Evolutionary conservation across 768 basidiomycete genomes (phyloP).

Genomic region (Russula abietina): DNA sequence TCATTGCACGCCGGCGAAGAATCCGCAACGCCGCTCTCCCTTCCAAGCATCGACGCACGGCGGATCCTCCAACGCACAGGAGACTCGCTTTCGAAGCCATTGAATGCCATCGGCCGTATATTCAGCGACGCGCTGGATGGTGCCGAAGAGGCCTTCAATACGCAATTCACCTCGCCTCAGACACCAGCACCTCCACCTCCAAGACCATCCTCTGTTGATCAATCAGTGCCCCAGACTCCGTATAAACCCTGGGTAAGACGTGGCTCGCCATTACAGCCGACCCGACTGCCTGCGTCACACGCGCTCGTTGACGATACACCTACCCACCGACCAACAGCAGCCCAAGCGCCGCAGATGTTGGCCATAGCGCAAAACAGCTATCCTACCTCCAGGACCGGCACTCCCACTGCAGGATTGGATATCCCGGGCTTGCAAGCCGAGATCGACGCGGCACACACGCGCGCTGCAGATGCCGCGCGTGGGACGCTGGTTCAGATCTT

Average conservation of each 20-base stretch:
- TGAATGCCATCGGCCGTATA: constrained; percentile 84
- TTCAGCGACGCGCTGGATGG: constrained; percentile 79
- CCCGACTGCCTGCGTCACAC: constrained; percentile 25
- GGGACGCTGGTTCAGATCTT: constrained; percentile 87
- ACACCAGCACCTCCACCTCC: constrained; percentile 4
- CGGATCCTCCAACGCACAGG: constrained; percentile 85
- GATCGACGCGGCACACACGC: constrained; percentile 72
- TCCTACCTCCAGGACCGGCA: constrained; percentile 18
- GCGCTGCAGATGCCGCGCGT: constrained; percentile 62
- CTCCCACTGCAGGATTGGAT: constrained; percentile 37
- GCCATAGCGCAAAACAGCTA: constrained; percentile 6
- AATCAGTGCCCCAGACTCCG: constrained; percentile 46
- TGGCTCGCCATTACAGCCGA: constrained; percentile 37
- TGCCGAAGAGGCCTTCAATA: constrained; percentile 41
- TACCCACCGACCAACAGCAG: constrained; percentile 32
- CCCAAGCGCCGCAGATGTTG: constrained; percentile 7
- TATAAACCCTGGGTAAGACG: constrained; percentile 69
- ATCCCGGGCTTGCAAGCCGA: constrained; percentile 63
- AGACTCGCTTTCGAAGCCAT: constrained; percentile 82
- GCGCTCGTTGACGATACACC: constrained; percentile 47
- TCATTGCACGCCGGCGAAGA: constrained; percentile 74
- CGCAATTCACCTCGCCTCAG: constrained; percentile 29
- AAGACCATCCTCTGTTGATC: background rate
- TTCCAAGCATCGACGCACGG: constrained; percentile 67
- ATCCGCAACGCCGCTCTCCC: constrained; percentile 71